Base-by-base conservation (phyloP, 371 early-diverging fungal species). In the Mucor lusitanicus region DNA sequence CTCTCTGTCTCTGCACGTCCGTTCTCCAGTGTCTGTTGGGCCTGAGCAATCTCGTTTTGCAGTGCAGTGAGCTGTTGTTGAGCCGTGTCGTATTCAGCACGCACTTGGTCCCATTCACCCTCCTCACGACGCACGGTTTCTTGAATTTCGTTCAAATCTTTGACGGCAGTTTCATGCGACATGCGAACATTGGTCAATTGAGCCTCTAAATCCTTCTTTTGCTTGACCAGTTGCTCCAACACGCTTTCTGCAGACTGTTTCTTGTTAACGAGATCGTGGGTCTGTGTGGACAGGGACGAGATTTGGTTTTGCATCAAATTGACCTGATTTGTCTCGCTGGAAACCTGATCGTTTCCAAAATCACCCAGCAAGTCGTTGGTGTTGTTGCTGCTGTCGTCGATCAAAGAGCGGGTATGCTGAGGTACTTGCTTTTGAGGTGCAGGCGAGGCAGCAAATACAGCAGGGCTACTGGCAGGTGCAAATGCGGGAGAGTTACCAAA, bases 291-390 rank as follows among this genome's bases (percentile, higher is more conserved):
- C 3, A 75, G 42, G 6, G 74, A 64, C 15, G 64, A 42, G 21
- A 82, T 78, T 46, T 82, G 80, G 48, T 82, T 78, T 50, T 80
- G 80, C 11, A 82, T 23, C 17, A 78, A 69, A 25, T 81, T 78
- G 6, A 78, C 77, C 33, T 79, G 75, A 27, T 82, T 82, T 4
- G 78, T 80, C 42, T 78, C 83, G 17, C 63, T 71, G 5, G 83
- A 75, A 25, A 83, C 64, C 44, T 73, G 70, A 30, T 79, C 75
- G 44, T 80, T 72, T 5, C 75, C 81, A 55, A 83, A 83, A 48
- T 83, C 83, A 3, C 81, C 79, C 23, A 83, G 61, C 23, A 83
- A 65, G 66, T 83, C 83, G 23, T 69, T 42, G 28, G 28, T 59
- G 23, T 54, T 59, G 23, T 54, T 30, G 30, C 30, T 54, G 4